These are phyloP conservation scores for Salix purpurea DNA, from an alignment of 345 rosid genomes.

Conservation along the genomic window DNA sequence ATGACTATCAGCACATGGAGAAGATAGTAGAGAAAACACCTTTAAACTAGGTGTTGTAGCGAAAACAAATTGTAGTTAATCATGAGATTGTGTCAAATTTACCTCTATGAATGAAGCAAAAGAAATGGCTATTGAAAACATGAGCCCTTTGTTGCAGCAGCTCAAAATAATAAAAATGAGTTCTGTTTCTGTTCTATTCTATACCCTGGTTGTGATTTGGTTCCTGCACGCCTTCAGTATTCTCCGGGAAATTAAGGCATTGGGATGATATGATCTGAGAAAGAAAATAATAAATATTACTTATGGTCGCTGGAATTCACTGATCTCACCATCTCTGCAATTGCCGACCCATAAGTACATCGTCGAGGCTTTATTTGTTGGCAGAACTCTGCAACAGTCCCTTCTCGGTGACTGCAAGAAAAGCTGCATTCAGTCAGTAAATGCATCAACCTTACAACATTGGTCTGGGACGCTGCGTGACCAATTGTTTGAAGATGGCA, in stretches of 20 bases:
- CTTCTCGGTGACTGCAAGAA: constrained; percentile 69
- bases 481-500: not conserved
- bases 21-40: not conserved
- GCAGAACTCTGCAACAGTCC: constrained; percentile 77
- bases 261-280: not conserved
- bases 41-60: not conserved
- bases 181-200: constrained; percentile 1
- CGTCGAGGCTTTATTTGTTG: constrained; percentile 40
- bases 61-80: not conserved
- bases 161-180: not conserved
- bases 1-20: too few relatives aligned
- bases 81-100: constrained; percentile 21
- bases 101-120: not conserved
- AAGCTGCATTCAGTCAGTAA: not conserved
- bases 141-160: constrained; percentile 1
- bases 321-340: constrained; percentile 60
- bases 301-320: constrained; percentile 30
- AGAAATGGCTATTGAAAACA: constrained; percentile 8
- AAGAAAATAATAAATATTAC: not conserved
- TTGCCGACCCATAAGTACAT: constrained; percentile 70
- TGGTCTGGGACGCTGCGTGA: not conserved
- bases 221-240: constrained; percentile 5
- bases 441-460: not conserved
- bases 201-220: not conserved
- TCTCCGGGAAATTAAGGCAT: not conserved